Base-by-base conservation (phyloP, 768 basidiomycete species). In the Hydnum rufescens region DNA sequence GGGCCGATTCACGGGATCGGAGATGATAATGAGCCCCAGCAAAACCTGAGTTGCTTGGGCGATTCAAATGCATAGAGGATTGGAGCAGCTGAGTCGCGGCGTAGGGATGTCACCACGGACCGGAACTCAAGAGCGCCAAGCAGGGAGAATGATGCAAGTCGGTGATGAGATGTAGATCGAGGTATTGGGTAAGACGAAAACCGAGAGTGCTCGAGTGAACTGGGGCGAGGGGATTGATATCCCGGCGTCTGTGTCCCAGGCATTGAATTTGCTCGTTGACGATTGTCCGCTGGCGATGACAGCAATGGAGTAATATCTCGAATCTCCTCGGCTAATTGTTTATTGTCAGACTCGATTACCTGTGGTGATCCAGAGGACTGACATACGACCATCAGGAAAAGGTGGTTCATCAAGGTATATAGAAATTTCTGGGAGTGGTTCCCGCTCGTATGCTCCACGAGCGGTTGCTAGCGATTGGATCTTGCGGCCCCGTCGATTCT, bases 41-140 rank as follows among this genome's bases (percentile, higher is more conserved):
- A 74, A 57, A 79, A 84, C 0, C 85, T 30, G 6, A 31, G 49
- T 6, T 18, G 8, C 64, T 79, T 55, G 0, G 69, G 73, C 26
- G 71, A 74, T 48, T 83, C 81, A 57, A 87, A 87, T 3, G 77
- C 67, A 54, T 64, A 71, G 47, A 86, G 67, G 0, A 76, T 72
- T 0, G 73, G 65, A 0, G 69, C 69, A 2, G 75, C 71, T 5
- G 80, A 79, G 59, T 90, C 77, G 48, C 71, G 71, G 57, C 78
- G 76, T 23, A 99, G 70, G 0, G 82, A 79, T 6, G 82, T 72
- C 22, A 99, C 82, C 23, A 96, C 83, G 54, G 90, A 81, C 18
- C 90, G 74, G 66, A 99, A 99, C 64, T 99, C 95, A 42, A 99
- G 74, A 0, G 95, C 95, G 5, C 93, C 88, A 3, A 97, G 75